Evolutionary conservation across 148 eudicot genomes (phyloP), one percentile per base, ranked within the genome.

Genomic region (Linanthus parryae): DNA sequence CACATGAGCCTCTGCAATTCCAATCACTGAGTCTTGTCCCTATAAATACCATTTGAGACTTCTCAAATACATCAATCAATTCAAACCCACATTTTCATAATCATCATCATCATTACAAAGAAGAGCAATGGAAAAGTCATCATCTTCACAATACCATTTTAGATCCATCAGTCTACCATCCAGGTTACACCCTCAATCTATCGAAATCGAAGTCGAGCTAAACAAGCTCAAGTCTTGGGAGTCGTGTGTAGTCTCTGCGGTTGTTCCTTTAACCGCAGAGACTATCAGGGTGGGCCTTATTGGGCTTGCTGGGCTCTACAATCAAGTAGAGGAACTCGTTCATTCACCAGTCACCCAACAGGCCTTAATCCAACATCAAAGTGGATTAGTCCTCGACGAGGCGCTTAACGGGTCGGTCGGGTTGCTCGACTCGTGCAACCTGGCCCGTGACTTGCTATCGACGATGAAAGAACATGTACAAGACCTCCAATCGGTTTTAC

Each of bases 91-190:
- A n/a, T n/a, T n/a, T n/a, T n/a, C n/a, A n/a, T n/a, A n/a, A n/a
- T n/a, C n/a, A n/a, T n/a, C n/a, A 4, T 31, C 31, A 51, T 51
- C 16, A 21, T 19, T 22, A 21, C 27, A 0, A 22, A 44, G 24
- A 22, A 44, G 27, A 7, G 25, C n/a, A n/a, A n/a, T n/a, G n/a
- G n/a, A n/a, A n/a, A n/a, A n/a, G n/a, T n/a, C n/a, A n/a, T n/a
- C n/a, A n/a, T n/a, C n/a, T n/a, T n/a, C 48, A 34, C 61, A 46
- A 3, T 51, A 37, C 27, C 81, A 73, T 31, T 13, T 50, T 34
- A 64, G 82, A 57, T 81, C 88, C 22, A 57, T 69, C 18, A 78
- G 83, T 48, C 59, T 72, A 44, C 81, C 83, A 2, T 58, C 79
- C 18, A 69, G 73, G 42, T 48, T 72, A 46, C 57, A 54, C 36